Conservation (phyloP, 2,329 filamentous ascomycete species). For the Claviceps purpurea region DNA sequence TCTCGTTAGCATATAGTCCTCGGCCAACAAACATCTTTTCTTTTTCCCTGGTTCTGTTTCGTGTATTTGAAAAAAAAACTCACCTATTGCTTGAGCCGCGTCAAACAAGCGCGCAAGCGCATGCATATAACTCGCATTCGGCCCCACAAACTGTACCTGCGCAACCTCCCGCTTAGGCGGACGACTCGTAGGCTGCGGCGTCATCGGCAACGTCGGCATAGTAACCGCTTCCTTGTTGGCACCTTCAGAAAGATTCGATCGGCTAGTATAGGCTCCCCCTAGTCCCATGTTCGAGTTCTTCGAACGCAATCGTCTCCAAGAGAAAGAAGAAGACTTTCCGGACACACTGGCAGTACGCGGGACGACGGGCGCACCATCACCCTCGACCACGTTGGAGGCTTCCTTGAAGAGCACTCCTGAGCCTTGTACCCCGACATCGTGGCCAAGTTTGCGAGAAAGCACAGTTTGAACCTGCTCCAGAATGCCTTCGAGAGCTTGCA, state of each 20-base stretch:
- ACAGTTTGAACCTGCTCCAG: conserved; percentile 72
- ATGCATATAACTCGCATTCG: conserved; percentile 82
- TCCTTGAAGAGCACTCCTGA: conserved; percentile 65
- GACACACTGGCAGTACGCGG: conserved; percentile 48
- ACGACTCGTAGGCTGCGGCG: conserved; percentile 46
- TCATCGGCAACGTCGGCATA: conserved; percentile 68
- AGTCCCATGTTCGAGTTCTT: conserved; percentile 68
- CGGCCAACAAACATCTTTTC: background rate
- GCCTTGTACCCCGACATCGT: conserved; percentile 75
- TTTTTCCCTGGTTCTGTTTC: background rate
- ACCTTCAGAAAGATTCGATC: conserved; percentile 11
- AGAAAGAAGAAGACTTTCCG: conserved; percentile 58
- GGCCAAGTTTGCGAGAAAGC: conserved; percentile 76
- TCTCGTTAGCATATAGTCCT: conserved; percentile 1
- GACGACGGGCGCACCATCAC: conserved; percentile 25
- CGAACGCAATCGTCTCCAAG: conserved; percentile 78
- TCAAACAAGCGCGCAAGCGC: conserved; percentile 84
- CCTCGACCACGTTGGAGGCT: conserved; percentile 36
- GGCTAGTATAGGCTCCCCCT: conserved; percentile 31
- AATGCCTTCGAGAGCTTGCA: conserved; percentile 76
- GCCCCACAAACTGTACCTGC: conserved; percentile 61
- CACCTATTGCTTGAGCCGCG: conserved; percentile 84
- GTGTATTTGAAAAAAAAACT: background rate
- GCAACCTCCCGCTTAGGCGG: conserved; percentile 59
- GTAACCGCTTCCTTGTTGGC: conserved; percentile 28